Conservation (phyloP, 345 rosid genomes). For the Lepidium sativum region DNA sequence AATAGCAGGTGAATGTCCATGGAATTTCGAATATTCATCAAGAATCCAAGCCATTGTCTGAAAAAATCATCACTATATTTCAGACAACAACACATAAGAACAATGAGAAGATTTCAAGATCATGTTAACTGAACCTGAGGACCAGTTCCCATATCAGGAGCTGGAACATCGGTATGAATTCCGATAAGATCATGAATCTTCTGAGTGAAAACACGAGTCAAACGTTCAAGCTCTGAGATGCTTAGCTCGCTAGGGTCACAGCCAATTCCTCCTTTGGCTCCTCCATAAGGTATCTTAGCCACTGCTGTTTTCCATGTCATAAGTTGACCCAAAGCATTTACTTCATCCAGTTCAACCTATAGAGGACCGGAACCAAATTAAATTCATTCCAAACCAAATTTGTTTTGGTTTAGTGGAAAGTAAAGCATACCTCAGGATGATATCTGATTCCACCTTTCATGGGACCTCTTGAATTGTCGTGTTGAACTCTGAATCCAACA, state of each 20-base stretch:
- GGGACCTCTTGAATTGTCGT: constrained; percentile 97
- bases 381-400: background rate
- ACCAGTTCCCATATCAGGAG: constrained; percentile 98
- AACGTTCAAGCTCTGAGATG: constrained; percentile 70
- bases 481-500: constrained; percentile 93
- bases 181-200: constrained; percentile 93
- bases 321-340: constrained; percentile 87
- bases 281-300: constrained; percentile 93
- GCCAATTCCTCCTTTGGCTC: constrained; percentile 98
- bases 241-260: constrained; percentile 64
- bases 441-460: constrained; percentile 99
- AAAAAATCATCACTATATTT: background rate
- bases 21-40: constrained; percentile 95
- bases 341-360: constrained; percentile 96
- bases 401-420: background rate
- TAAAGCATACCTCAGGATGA: constrained; percentile 71
- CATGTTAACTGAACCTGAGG: constrained; percentile 53
- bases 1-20: constrained; percentile 87
- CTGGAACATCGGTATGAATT: constrained; percentile 87
- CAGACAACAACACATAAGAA: background rate
- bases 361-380: background rate
- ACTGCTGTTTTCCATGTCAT: constrained; percentile 99
- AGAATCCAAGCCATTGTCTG: constrained; percentile 99
- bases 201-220: constrained; percentile 91
- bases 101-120: background rate